Evolutionary conservation across 2,329 filamentous ascomycete genomes (phyloP), one percentile per base, ranked within the genome.

Genomic region (Venturia oleaginea): DNA sequence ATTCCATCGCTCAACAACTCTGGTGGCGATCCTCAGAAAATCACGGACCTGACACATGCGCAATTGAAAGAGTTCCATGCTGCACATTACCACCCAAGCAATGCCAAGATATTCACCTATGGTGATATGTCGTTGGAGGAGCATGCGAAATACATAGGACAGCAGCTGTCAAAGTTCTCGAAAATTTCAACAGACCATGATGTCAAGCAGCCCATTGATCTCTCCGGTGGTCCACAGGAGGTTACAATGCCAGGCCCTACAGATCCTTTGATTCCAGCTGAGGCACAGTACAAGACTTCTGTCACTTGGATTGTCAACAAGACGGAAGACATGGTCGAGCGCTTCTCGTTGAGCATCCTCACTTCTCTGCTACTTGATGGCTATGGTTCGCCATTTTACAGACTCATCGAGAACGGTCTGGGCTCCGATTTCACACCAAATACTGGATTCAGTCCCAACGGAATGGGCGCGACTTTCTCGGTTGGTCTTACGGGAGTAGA

Each of bases 1-100:
- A 94, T 96, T 73, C 94, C 94, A 0, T 88, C 89, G 43, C 89
- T 99, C 74, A 90, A 99, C 78, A 97, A 99, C 78, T 97, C 93
- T 1, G 94, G 94, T 40, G 94, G 94, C 64, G 94, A 99, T 73
- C 94, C 94, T 0, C 88, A 94, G 72, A 95, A 93, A 76, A 99
- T 99, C 71, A 97, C 94, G 37, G 91, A 97, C 70, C 79, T 99
- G 66, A 97, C 92, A 0, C 92, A 97, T 76, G 86, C 93, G 71
- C 90, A 97, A 74, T 80, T 99, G 61, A 89, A 87, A 72, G 84
- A 88, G 51, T 99, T 96, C 75, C 95, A 97, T 68, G 87, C 87
- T 54, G 86, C 92, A 68, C 92, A 99, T 76, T 99, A 99, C 74
- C 93, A 99, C 75, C 94, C 94, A 0, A 97, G 92, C 77, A 99